Evolutionary conservation across 768 basidiomycete genomes (phyloP).

Genomic region (Suillus luteus): DNA sequence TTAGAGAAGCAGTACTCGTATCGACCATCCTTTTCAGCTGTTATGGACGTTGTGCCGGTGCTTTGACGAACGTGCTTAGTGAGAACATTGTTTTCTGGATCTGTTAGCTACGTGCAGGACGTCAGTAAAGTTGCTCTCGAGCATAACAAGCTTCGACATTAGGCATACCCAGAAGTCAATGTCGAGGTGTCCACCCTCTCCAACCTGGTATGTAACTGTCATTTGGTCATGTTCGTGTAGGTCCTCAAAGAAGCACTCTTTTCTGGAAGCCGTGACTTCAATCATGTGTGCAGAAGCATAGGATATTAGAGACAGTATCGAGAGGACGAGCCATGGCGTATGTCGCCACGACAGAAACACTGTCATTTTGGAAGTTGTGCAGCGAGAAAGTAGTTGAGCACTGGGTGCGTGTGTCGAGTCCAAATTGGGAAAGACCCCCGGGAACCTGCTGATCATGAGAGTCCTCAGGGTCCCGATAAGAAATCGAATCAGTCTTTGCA

Average conservation of each 20-base stretch:
- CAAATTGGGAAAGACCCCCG: slow-evolving; percentile 26
- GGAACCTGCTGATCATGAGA: slow-evolving; percentile 18
- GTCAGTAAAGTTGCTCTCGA: slow-evolving; percentile 4
- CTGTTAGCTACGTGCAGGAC: slow-evolving; percentile 60
- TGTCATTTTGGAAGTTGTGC: slow-evolving; percentile 14
- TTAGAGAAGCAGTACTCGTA: slow-evolving; percentile 99
- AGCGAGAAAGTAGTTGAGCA: neutral
- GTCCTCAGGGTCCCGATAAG: slow-evolving; percentile 15
- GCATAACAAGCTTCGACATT: neutral
- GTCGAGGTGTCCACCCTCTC: slow-evolving; percentile 94
- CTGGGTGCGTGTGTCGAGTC: neutral
- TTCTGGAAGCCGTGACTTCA: slow-evolving; percentile 73
- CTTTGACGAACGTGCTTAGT: slow-evolving; percentile 84
- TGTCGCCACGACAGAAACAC: slow-evolving; percentile 40
- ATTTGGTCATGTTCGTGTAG: slow-evolving; percentile 93
- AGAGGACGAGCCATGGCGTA: slow-evolving; percentile 42
- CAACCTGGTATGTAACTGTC: slow-evolving; percentile 99
- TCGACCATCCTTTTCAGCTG: slow-evolving; percentile 83
- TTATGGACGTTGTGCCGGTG: slow-evolving; percentile 86
- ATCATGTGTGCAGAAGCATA: slow-evolving; percentile 67
- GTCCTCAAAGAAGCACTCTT: slow-evolving; percentile 97
- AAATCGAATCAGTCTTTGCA: slow-evolving; percentile 15
- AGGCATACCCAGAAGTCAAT: slow-evolving; percentile 91
- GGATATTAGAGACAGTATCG: slow-evolving; percentile 33
- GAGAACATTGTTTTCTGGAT: slow-evolving; percentile 68